phyloP scores from a whole-genome alignment of 2,329 filamentous ascomycete genomes.

The Scedosporium boydii region DNA sequence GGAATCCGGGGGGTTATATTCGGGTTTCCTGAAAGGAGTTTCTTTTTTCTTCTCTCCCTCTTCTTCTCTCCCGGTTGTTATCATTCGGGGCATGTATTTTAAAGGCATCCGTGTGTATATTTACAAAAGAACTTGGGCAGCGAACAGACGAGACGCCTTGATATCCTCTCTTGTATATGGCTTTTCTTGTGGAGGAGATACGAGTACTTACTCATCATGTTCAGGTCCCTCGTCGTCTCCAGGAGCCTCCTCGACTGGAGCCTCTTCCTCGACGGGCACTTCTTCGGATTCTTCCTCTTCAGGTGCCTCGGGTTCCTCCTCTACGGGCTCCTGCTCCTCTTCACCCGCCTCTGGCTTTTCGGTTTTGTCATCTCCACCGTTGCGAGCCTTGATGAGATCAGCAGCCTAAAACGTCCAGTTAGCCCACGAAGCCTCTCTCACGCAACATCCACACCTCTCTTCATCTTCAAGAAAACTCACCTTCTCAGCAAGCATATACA shows the following conservation, averaged over 20 bases:
- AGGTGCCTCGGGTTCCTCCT: not conserved
- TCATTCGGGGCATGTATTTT: too few species aligned
- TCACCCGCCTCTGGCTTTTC: not conserved
- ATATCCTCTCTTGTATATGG: too few species aligned
- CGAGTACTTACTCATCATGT: not conserved
- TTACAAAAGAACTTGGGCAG: too few species aligned
- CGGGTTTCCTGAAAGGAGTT: not conserved
- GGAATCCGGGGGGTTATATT: too few species aligned
- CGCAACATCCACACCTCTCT: not conserved
- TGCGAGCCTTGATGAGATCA: conserved; percentile 10
- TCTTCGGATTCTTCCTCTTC: not conserved
- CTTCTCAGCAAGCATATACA: conserved; percentile 11
- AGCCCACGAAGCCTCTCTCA: not conserved
- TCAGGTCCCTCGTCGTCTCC: not conserved
- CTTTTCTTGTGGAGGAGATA: not conserved
- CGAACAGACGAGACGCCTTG: too few species aligned
- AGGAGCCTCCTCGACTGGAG: not conserved
- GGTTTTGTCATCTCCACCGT: not conserved
- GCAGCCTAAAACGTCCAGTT: conserved; percentile 2
- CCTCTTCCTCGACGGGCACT: not conserved
- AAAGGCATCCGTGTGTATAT: too few species aligned
- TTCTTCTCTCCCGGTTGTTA: not conserved
- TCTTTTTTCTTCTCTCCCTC: not conserved
- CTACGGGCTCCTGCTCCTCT: not conserved
- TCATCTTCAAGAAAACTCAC: conserved; percentile 6